Evolutionary conservation across 371 early-diverging fungal species (phyloP), one percentile per base, ranked within the genome.

Genomic region (Choanephora cucurbitarum): DNA sequence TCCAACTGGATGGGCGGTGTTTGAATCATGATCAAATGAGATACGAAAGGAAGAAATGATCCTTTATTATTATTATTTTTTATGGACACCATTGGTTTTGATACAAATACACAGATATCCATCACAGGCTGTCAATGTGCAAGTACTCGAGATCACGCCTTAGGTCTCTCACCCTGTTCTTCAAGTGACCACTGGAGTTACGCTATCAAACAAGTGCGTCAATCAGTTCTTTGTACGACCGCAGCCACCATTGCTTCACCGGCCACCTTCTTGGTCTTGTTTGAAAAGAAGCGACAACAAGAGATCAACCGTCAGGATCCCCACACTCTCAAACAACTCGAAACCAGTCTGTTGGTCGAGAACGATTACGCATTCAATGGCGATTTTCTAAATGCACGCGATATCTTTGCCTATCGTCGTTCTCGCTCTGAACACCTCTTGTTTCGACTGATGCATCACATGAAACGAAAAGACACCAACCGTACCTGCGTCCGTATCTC

Each of bases 351-450:
- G 28, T 37, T 37, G 37, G 11, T 2, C 17, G 4, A 41, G 18
- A 14, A 6, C 33, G 3, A 28, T 3, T 53, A 52, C 18, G 40
- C 9, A n/a, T 70, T 55, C 24, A 59, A 49, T 48, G 3, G 46
- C 18, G 41, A 63, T 8, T 41, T 50, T 0, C 17, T 63, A 5
- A 22, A 49, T 0, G 44, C 33, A 28, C 43, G 21, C 0, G 58
- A 58, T 18, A 48, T 63, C 1, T 58, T 58, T 34, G 31, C 41
- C 3, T 75, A 66, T 32, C 51, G 75, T 18, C 59, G 52, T 19
- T 19, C 47, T 8, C 69, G 75, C 0, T 70, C 75, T 1, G 75
- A 75, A 23, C 67, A 68, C 24, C 28, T 75, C 4, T 21, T 75
- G 1, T 15, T 60, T 22, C 66, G 72, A 1, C 48, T 75, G 44